Base-by-base conservation (phyloP, 768 basidiomycete genomes). In the Suillus ampliporus region DNA sequence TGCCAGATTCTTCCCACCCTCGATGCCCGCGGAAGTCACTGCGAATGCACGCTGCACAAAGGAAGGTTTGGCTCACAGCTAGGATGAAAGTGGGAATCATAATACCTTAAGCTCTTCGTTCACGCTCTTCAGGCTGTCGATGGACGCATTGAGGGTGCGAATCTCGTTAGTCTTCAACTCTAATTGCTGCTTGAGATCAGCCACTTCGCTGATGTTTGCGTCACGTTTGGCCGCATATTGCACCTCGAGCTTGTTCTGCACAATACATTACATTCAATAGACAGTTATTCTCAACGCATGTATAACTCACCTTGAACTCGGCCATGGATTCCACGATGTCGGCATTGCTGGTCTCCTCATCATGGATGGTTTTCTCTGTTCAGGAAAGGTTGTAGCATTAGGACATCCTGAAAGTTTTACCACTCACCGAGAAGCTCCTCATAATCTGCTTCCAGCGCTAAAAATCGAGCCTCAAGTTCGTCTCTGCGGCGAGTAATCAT, bases 21-120 rank as follows among this genome's bases (percentile, higher is more conserved):
- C 95, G 68, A 97, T 95, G 56, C 97, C 97, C 62, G 95, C 95
- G 62, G 97, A 96, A 14, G 97, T 97, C 57, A 95, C 95, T 57
- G 95, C 95, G 69, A 97, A 95, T 34, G 98, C 96, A 35, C 97
- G 95, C 96, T 99, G 66, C 44, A 56, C 47, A 65, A 51, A 61
- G n/a, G 58, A 56, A 60, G 47, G 47, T 6, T 44, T 3, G 65
- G 31, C 54, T 44, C 31, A 17, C 65, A 44, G 11, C 26, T 48
- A 13, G 51, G 9, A 61, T 8, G 23, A 17, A 38, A 60, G 52
- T 65, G 63, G 9, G 19, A 66, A n/a, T n/a, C 7, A 23, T 60
- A 79, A 65, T 69, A 97, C 97, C 87, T 99, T 99, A 60, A 99
- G 86, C 74, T 99, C 97, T 74, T 99, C 97, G 71, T 98, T 99